phyloP scores from a whole-genome alignment of 257 asterid species.

The Phtheirospermum japonicum region DNA sequence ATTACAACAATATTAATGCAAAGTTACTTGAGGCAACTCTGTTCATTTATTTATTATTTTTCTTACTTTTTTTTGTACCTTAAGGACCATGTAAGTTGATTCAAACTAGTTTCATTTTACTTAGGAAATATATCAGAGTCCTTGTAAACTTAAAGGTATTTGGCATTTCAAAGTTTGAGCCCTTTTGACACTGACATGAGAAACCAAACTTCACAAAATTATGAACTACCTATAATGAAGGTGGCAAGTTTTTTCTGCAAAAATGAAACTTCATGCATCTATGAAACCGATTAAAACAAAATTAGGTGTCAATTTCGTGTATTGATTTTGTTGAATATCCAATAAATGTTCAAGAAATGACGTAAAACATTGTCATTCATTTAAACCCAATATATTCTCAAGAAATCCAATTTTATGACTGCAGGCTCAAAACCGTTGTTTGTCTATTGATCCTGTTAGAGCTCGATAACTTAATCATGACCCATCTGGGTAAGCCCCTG shows the following conservation, averaged over 20 bases:
- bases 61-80: neutral
- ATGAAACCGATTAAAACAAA: neutral
- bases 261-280: too few relatives aligned
- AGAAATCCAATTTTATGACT: constrained; percentile 22
- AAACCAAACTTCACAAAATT: too few relatives aligned
- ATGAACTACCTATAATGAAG: too few relatives aligned
- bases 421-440: constrained; percentile 56
- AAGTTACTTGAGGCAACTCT: neutral
- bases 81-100: neutral
- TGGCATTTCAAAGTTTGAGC: too few relatives aligned
- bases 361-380: too few relatives aligned
- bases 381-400: neutral
- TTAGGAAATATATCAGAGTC: neutral
- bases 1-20: neutral
- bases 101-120: neutral
- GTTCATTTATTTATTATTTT: too few relatives aligned
- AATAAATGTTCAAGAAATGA: neutral
- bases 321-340: neutral
- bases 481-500: constrained; percentile 30
- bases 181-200: neutral
- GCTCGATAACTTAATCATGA: constrained; percentile 36
- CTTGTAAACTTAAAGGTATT: neutral
- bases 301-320: neutral
- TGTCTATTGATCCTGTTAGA: constrained; percentile 45
- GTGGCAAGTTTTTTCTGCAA: too few relatives aligned